These are phyloP conservation scores for Rhizodiscina lignyota DNA, from an alignment of 495 filamentous ascomycete genomes.

Conservation along the genomic window DNA sequence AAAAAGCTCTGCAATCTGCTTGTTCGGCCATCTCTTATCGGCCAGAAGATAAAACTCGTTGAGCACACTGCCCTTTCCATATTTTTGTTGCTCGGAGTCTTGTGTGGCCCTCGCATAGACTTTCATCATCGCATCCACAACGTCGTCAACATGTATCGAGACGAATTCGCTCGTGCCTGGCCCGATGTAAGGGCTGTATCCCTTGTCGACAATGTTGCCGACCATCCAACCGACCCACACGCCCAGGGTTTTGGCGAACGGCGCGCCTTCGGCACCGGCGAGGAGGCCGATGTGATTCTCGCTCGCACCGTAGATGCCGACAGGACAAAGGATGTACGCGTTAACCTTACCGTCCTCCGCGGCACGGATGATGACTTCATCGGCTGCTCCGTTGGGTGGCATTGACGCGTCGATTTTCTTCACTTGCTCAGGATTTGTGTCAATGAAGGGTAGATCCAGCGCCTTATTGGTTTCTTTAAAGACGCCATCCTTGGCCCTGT, in stretches of 20 bases:
- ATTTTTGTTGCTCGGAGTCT: not conserved
- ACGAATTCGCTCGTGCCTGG: not conserved
- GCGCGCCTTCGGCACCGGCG: not conserved
- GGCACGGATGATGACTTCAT: not conserved
- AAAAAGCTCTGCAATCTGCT: too few species aligned
- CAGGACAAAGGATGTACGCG: not conserved
- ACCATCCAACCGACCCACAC: conserved; percentile 1
- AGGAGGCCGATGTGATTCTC: conserved; percentile 1
- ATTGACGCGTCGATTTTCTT: not conserved
- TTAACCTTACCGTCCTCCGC: not conserved
- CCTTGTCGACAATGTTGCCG: not conserved
- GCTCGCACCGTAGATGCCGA: conserved; percentile 1
- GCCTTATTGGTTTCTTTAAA: too few species aligned
- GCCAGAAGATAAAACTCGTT: not conserved
- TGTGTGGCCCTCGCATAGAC: not conserved
- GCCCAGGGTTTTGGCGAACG: not conserved
- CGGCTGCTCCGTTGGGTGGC: not conserved
- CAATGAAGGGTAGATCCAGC: not conserved
- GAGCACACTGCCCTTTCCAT: too few species aligned
- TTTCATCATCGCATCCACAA: not conserved
- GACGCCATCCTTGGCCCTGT: not conserved
- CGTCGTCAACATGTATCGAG: conserved; percentile 1
- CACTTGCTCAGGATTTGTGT: not conserved
- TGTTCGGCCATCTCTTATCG: too few species aligned
- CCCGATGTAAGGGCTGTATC: not conserved